phyloP scores from a whole-genome alignment of 345 rosid genomes.

The Ricinus communis region DNA sequence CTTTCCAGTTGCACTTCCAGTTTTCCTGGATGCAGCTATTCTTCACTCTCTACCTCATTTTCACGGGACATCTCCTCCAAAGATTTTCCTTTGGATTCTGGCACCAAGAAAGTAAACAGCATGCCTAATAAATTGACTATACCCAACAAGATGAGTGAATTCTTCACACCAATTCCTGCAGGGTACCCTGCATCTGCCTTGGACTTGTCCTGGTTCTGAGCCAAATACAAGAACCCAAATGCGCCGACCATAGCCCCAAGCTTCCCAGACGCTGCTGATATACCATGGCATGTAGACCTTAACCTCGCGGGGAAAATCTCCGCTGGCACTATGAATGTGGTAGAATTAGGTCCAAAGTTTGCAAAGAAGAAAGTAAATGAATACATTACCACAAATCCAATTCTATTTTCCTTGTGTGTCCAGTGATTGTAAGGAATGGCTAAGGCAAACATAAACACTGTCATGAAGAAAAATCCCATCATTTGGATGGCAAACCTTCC shows the following conservation, averaged over 20 bases:
- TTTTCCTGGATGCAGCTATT: too few species aligned
- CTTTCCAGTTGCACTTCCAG: not conserved
- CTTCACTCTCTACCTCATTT: conserved; percentile 33
- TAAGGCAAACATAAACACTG: conserved; percentile 68
- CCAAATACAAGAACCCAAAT: conserved; percentile 76
- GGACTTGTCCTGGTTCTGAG: conserved; percentile 63
- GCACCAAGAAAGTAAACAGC: conserved; percentile 73
- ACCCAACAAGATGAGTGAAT: conserved; percentile 63
- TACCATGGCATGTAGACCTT: conserved; percentile 88
- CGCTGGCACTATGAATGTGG: conserved; percentile 82
- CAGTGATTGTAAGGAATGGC: conserved; percentile 81
- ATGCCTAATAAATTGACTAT: conserved; percentile 61
- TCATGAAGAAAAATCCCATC: conserved; percentile 79
- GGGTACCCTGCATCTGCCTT: conserved; percentile 87
- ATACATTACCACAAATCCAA: conserved; percentile 62
- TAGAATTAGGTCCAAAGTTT: conserved; percentile 85
- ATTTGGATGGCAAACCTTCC: conserved; percentile 68
- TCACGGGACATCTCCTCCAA: conserved; percentile 86
- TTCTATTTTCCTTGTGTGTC: conserved; percentile 61
- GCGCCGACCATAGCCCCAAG: conserved; percentile 87
- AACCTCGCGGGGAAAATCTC: conserved; percentile 89
- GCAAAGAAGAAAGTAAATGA: conserved; percentile 75
- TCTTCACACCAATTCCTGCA: conserved; percentile 81
- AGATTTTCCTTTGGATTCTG: conserved; percentile 83
- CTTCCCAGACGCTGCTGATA: conserved; percentile 81